These are phyloP conservation scores for Hypoxylon sp. DNA, from an alignment of 2,329 filamentous ascomycete genomes.

Conservation along the genomic window DNA sequence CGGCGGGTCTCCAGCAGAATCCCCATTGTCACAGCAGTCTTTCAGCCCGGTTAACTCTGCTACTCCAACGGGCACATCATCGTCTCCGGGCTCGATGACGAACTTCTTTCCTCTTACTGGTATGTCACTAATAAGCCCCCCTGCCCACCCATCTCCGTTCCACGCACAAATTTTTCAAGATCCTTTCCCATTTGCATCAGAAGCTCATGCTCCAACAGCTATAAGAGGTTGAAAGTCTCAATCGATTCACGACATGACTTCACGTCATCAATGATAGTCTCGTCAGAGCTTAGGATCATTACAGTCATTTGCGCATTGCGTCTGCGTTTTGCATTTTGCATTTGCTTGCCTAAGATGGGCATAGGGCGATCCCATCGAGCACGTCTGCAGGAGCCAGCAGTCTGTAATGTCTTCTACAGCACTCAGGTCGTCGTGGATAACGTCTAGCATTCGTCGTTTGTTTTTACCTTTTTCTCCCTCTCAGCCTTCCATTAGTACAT, in stretches of 20 bases:
- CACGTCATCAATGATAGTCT: background rate
- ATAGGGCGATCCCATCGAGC: conserved; percentile 3
- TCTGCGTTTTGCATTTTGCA: background rate
- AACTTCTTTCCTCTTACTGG: conserved; percentile 64
- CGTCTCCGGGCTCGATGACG: conserved; percentile 63
- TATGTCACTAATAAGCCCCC: conserved; percentile 50
- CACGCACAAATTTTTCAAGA: conserved; percentile 60
- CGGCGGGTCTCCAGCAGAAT: conserved; percentile 55
- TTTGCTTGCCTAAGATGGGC: background rate
- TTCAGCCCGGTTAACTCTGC: conserved; percentile 55
- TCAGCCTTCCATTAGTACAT: conserved; percentile 32
- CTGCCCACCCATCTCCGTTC: conserved; percentile 45
- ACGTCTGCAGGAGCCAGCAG: conserved; percentile 2
- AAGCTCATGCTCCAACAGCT: conserved; percentile 66
- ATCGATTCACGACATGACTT: background rate
- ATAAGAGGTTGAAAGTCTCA: conserved; percentile 58
- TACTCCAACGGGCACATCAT: conserved; percentile 57
- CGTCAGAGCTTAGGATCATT: background rate
- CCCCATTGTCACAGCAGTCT: conserved; percentile 52
- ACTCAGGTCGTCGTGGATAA: conserved; percentile 19
- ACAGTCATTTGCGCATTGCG: background rate
- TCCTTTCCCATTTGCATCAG: conserved; percentile 65
- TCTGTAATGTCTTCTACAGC: conserved; percentile 6
- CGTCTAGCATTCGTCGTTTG: conserved; percentile 17
- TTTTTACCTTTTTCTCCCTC: conserved; percentile 25